Percentiles rank a stretch among this genome's conserved stretches.
These are phyloP conservation scores for Boletus huronensis DNA, from an alignment of 768 basidiomycete species.

Conservation along the genomic window DNA sequence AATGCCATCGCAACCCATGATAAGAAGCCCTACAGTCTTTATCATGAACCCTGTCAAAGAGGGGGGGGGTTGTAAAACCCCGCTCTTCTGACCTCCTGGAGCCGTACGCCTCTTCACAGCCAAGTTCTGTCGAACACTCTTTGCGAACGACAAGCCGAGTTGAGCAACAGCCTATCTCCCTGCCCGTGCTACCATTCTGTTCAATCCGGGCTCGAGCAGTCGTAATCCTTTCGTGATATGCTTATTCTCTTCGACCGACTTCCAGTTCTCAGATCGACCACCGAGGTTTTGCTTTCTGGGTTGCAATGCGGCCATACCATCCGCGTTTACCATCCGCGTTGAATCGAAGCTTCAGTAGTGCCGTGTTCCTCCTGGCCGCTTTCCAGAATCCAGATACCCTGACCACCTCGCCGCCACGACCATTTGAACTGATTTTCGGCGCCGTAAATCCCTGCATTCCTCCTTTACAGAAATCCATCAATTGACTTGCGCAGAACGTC, in stretches of 20 bases:
- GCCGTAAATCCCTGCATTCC: neutral
- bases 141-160: too few species aligned
- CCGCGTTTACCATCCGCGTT: neutral
- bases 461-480: neutral
- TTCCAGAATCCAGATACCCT: neutral
- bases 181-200: neutral
- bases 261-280: neutral
- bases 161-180: too few species aligned
- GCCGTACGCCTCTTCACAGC: neutral
- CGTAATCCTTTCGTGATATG: neutral
- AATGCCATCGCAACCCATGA: too few species aligned
- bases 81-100: neutral
- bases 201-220: neutral
- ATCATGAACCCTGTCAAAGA: neutral
- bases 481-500: too few species aligned
- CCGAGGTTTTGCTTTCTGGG: neutral
- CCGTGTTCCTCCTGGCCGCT: neutral
- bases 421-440: neutral
- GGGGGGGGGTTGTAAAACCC: neutral
- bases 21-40: neutral
- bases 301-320: neutral
- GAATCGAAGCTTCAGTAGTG: neutral
- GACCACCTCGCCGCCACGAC: neutral
- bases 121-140: neutral
- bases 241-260: neutral